Conservation (phyloP, 805 yeast species). For the Ogataea glucozyma region DNA sequence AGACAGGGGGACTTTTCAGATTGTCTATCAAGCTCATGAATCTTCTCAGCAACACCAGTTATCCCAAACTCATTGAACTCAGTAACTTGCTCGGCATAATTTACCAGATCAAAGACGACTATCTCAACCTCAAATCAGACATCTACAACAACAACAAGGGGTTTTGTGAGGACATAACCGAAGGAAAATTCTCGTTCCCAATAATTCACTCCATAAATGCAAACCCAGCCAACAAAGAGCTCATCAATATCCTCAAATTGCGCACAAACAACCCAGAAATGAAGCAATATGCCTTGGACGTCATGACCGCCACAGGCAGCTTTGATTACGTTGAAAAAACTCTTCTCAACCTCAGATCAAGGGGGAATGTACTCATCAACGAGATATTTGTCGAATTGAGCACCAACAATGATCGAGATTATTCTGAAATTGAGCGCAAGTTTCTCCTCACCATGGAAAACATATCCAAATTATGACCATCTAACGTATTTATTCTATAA, state of each 20-base stretch:
- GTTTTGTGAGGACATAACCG: slow-evolving; percentile 80
- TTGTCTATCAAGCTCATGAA: slow-evolving; percentile 67
- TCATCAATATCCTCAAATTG: slow-evolving; percentile 52
- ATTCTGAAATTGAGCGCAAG: background rate
- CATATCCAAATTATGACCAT: slow-evolving; percentile 8
- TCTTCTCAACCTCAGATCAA: slow-evolving; percentile 28
- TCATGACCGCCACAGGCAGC: slow-evolving; percentile 43
- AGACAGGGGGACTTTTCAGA: slow-evolving; percentile 87
- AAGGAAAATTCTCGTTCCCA: slow-evolving; percentile 88
- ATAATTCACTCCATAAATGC: slow-evolving; percentile 62
- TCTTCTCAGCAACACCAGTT: slow-evolving; percentile 19
- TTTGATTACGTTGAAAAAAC: slow-evolving; percentile 41
- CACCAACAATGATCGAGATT: slow-evolving; percentile 1
- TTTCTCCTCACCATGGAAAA: slow-evolving; percentile 13
- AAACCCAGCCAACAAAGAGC: slow-evolving; percentile 39
- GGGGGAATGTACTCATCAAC: slow-evolving; percentile 29
- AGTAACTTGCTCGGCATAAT: slow-evolving; percentile 79
- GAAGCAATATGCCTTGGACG: slow-evolving; percentile 52
- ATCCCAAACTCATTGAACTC: slow-evolving; percentile 47
- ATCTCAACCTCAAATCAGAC: slow-evolving; percentile 61
- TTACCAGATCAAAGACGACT: slow-evolving; percentile 87
- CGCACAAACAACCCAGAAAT: slow-evolving; percentile 50
- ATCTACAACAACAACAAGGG: slow-evolving; percentile 66
- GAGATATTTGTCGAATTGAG: slow-evolving; percentile 18
- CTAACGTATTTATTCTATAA: background rate